Evolutionary conservation across 768 basidiomycete genomes (phyloP).

Genomic region (Amanita phalloides): DNA sequence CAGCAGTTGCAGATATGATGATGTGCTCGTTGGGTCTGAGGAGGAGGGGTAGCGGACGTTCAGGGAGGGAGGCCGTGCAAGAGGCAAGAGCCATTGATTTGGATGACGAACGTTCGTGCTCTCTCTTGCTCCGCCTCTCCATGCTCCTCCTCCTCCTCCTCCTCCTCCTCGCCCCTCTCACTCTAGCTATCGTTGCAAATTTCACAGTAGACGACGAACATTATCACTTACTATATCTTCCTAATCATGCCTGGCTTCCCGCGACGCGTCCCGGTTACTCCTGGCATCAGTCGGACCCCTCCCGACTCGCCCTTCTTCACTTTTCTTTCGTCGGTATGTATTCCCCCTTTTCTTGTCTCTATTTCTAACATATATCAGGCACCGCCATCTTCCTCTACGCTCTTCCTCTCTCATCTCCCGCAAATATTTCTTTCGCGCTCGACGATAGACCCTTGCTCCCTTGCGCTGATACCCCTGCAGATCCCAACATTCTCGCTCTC

Average conservation of each 20-base stretch:
- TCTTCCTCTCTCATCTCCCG: conserved; percentile 21
- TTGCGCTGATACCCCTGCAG: conserved; percentile 15
- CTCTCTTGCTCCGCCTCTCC: too few species aligned
- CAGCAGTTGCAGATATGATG: conserved; percentile 58
- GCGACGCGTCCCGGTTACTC: conserved; percentile 9
- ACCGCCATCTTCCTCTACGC: conserved; percentile 37
- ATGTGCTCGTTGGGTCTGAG: conserved; percentile 77
- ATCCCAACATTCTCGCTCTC: conserved; percentile 19
- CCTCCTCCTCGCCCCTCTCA: conserved; percentile 1
- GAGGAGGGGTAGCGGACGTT: conserved; percentile 43
- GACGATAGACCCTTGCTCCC: conserved; percentile 17
- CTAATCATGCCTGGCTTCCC: background rate
- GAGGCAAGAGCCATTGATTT: conserved; percentile 36
- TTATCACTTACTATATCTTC: conserved; percentile 13
- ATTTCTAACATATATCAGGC: conserved; percentile 19
- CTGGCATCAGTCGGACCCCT: conserved; percentile 22
- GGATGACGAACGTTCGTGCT: too few species aligned
- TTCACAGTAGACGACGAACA: conserved; percentile 29
- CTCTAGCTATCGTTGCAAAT: conserved; percentile 12
- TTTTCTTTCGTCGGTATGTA: conserved; percentile 34
- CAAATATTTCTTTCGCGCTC: conserved; percentile 33
- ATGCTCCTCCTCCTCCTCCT: conserved; percentile 17
- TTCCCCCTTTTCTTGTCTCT: conserved; percentile 1
- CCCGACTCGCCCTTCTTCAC: conserved; percentile 19
- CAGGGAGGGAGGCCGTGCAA: conserved; percentile 51